Percentiles rank a stretch among this genome's conserved stretches.
These are phyloP conservation scores for Phaseolus lunatus DNA, from an alignment of 306 rosid genomes.

Conservation along the genomic window DNA sequence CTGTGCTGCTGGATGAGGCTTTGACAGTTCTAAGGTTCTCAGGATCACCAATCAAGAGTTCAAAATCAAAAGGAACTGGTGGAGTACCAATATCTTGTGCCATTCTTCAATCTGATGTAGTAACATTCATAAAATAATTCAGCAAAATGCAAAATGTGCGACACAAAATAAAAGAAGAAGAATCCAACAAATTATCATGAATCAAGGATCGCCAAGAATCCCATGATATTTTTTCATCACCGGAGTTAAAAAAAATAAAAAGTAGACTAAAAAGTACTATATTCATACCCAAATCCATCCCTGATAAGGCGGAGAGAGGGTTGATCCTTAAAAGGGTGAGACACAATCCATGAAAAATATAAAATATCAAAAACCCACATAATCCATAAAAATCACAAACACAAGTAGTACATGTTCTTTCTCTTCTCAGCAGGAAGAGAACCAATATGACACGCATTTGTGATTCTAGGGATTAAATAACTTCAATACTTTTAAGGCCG, in stretches of 20 bases:
- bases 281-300: neutral
- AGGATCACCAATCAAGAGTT: conserved; percentile 64
- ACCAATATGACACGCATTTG: neutral
- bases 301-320: neutral
- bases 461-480: neutral
- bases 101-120: conserved; percentile 67
- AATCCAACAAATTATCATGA: conserved; percentile 9
- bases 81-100: conserved; percentile 62
- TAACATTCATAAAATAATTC: conserved; percentile 34
- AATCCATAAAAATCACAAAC: neutral
- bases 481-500: neutral
- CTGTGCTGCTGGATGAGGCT: conserved; percentile 51
- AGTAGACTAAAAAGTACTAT: conserved; percentile 5
- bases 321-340: neutral
- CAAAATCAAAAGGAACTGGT: conserved; percentile 70
- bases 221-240: neutral
- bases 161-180: neutral
- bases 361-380: neutral
- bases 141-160: conserved; percentile 29
- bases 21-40: conserved; percentile 60
- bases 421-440: neutral
- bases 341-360: neutral
- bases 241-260: neutral
- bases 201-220: neutral
- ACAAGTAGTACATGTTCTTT: neutral